A percentile compares a stretch with the other conserved stretches of the same genome.
phyloP scores from a whole-genome alignment of 768 basidiomycete genomes.

The Auriculariales sp. region DNA sequence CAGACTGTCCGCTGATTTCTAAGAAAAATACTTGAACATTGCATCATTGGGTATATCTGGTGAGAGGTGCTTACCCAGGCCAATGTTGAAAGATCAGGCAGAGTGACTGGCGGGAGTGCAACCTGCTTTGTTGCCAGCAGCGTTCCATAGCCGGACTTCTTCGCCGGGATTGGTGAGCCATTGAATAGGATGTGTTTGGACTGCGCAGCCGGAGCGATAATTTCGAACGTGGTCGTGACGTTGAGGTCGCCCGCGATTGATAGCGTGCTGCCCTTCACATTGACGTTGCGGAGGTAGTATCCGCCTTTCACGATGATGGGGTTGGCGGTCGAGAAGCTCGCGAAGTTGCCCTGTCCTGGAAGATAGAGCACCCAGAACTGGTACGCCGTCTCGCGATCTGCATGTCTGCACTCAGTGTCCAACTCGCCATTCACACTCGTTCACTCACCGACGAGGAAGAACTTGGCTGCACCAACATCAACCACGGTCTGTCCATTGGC shows the following conservation, averaged over 20 bases:
- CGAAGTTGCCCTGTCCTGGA: too few species aligned
- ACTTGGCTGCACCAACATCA: background rate
- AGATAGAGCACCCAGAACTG: too few species aligned
- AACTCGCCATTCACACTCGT: too few species aligned
- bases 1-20: slow-evolving; percentile 59
- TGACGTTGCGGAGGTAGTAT: too few species aligned
- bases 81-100: slow-evolving; percentile 28
- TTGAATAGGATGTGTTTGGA: slow-evolving; percentile 29
- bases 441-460: background rate
- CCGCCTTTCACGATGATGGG: too few species aligned
- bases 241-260: slow-evolving; percentile 39
- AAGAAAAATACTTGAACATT: background rate
- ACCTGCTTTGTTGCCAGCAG: too few species aligned
- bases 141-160: slow-evolving; percentile 16
- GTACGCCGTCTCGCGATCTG: too few species aligned
- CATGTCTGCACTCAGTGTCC: too few species aligned
- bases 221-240: slow-evolving; percentile 29
- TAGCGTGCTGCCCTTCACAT: too few species aligned
- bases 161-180: slow-evolving; percentile 13
- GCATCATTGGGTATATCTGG: background rate
- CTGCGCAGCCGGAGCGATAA: slow-evolving; percentile 26
- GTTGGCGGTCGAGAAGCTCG: too few species aligned
- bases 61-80: too few species aligned
- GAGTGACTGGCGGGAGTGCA: slow-evolving; percentile 11
- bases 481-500: background rate